Evolutionary conservation across 257 asterid species (phyloP).

Genomic region (Scutellaria galericulata): DNA sequence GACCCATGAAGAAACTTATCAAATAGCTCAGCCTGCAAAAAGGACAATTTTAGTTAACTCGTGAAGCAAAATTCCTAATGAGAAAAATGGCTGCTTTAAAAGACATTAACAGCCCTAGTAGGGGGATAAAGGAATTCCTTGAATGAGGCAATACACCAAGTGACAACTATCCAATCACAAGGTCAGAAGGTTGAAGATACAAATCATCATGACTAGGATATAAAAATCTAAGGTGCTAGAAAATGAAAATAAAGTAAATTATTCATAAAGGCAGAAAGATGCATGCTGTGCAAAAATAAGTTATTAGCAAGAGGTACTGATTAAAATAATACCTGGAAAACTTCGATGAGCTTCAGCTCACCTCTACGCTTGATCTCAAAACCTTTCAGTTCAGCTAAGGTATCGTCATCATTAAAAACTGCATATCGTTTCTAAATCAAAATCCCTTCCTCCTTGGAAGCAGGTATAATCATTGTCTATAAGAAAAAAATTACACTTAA

Average conservation of each 20-base stretch:
- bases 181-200: slow-evolving; percentile 1
- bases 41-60: slow-evolving; percentile 30
- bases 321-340: slow-evolving; percentile 78
- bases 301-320: slow-evolving; percentile 8
- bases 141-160: slow-evolving; percentile 28
- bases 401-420: slow-evolving; percentile 97
- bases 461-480: slow-evolving; percentile 97
- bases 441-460: slow-evolving; percentile 99
- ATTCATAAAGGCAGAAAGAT: slow-evolving; percentile 21
- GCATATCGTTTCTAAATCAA: slow-evolving; percentile 98
- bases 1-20: slow-evolving; percentile 94
- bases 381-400: slow-evolving; percentile 97
- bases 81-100: slow-evolving; percentile 25
- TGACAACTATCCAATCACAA: slow-evolving; percentile 21
- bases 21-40: slow-evolving; percentile 91
- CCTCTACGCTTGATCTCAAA: slow-evolving; percentile 99
- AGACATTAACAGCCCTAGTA: slow-evolving; percentile 2
- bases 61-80: slow-evolving; percentile 24
- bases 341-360: slow-evolving; percentile 99
- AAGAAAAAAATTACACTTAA: background rate
- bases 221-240: background rate
- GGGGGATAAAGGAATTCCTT: slow-evolving; percentile 8
- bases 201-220: slow-evolving; percentile 12
- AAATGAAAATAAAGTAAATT: slow-evolving; percentile 22
- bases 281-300: slow-evolving; percentile 18